These are phyloP conservation scores for Helotiales sp. DNA, from an alignment of 2,329 filamentous ascomycete species.

Conservation along the genomic window DNA sequence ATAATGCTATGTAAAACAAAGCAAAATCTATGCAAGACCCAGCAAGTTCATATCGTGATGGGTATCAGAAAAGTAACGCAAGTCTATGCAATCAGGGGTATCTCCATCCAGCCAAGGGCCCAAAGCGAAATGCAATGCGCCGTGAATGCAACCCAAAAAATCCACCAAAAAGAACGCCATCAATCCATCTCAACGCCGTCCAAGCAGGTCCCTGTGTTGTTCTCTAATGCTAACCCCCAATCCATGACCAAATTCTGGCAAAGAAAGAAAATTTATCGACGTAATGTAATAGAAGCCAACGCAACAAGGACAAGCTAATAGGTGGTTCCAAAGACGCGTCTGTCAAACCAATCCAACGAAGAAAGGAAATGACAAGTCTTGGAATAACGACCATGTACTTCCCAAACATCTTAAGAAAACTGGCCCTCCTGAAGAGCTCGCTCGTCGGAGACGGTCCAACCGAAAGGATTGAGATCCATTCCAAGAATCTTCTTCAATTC, in stretches of 20 bases:
- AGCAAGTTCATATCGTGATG: neutral
- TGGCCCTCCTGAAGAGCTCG: neutral
- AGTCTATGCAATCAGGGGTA: neutral
- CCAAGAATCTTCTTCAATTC: neutral
- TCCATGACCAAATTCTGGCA: neutral
- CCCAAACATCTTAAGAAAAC: neutral
- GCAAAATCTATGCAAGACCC: neutral
- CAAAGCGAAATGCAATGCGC: neutral
- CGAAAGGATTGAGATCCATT: neutral
- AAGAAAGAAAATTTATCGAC: neutral
- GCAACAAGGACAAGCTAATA: no score
- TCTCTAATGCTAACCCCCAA: conserved; percentile 1
- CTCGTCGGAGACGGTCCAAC: neutral
- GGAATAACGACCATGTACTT: neutral
- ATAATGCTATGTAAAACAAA: neutral
- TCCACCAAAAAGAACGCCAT: neutral
- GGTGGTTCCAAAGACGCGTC: neutral
- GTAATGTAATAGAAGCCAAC: neutral
- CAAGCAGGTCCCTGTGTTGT: neutral
- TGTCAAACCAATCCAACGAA: neutral
- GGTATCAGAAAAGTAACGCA: neutral
- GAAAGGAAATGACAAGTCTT: neutral
- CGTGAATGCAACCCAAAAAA: neutral
- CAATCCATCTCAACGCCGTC: neutral
- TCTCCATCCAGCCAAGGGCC: no score